These are phyloP conservation scores for Ceratobasidium sp. DNA, from an alignment of 1,284 basidiomycete genomes.

Conservation along the genomic window DNA sequence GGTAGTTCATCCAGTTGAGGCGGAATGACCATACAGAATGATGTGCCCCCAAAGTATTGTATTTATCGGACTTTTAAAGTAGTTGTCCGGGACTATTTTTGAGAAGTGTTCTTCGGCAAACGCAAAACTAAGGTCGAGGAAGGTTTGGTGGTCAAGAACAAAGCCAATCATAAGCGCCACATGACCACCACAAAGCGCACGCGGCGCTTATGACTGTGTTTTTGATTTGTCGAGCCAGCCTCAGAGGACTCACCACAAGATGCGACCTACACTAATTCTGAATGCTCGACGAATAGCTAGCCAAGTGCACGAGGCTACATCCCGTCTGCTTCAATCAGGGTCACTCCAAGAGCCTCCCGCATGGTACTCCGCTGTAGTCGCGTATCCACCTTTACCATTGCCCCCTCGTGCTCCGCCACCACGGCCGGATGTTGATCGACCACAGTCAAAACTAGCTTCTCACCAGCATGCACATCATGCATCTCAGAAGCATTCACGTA, in stretches of 20 bases:
- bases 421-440: slow-evolving; percentile 57
- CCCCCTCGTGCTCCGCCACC: slow-evolving; percentile 78
- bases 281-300: slow-evolving; percentile 79
- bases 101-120: background rate
- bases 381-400: slow-evolving; percentile 88
- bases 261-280: slow-evolving; percentile 26
- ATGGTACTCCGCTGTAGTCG: slow-evolving; percentile 89
- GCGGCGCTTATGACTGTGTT: background rate
- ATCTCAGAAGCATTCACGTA: slow-evolving; percentile 60
- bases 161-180: background rate
- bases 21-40: background rate
- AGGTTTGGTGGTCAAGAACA: background rate
- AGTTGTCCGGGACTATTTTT: background rate
- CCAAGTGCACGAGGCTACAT: slow-evolving; percentile 90
- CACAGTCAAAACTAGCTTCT: slow-evolving; percentile 42
- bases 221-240: background rate
- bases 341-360: slow-evolving; percentile 79
- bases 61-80: too few species aligned
- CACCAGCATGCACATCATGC: slow-evolving; percentile 61
- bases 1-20: too few species aligned
- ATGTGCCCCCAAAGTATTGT: too few species aligned
- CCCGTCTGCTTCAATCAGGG: slow-evolving; percentile 81
- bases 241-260: background rate
- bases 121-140: background rate
- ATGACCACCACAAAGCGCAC: background rate